These are phyloP conservation scores for Pecoramyces ruminantium DNA, from an alignment of 192 early-diverging fungal genomes.

Conservation along the genomic window DNA sequence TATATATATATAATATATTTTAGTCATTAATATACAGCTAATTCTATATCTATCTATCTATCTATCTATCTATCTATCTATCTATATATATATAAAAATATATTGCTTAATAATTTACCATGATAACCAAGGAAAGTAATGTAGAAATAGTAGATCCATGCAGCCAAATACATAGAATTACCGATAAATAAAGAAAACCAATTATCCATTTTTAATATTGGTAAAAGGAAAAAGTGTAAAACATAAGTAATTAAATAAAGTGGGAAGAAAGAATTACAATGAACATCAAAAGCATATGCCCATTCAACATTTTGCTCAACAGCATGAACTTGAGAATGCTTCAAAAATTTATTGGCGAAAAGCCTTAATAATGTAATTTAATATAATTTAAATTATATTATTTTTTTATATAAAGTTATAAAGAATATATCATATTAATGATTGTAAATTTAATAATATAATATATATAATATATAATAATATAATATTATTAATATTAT, in stretches of 20 bases:
- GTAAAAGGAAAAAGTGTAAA: conserved; percentile 83
- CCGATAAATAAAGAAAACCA: conserved; percentile 74
- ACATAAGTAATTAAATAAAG: conserved; percentile 75
- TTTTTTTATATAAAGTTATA: no score
- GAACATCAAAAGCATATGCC: conserved; percentile 92
- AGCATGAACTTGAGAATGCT: conserved; percentile 55
- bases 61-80: no score
- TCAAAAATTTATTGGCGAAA: conserved; percentile 62
- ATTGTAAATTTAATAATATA: no score
- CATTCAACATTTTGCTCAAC: conserved; percentile 83
- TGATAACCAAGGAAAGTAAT: conserved; percentile 88
- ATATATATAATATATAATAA: no score
- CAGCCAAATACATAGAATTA: conserved; percentile 72
- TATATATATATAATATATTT: no score
- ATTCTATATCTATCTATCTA: no score
- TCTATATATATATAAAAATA: not conserved
- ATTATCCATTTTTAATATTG: conserved; percentile 52
- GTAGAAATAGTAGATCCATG: conserved; percentile 63
- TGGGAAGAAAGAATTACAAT: conserved; percentile 90
- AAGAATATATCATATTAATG: no score
- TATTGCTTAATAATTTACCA: conserved; percentile 40
- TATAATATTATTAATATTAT: no score
- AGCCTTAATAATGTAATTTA: conserved; percentile 28
- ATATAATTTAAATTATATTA: no score
- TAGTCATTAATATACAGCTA: no score